Evolutionary conservation across 1,139 yeast species (phyloP), one percentile per base, ranked within the genome.

Genomic region (Yamadazyma triangularis): DNA sequence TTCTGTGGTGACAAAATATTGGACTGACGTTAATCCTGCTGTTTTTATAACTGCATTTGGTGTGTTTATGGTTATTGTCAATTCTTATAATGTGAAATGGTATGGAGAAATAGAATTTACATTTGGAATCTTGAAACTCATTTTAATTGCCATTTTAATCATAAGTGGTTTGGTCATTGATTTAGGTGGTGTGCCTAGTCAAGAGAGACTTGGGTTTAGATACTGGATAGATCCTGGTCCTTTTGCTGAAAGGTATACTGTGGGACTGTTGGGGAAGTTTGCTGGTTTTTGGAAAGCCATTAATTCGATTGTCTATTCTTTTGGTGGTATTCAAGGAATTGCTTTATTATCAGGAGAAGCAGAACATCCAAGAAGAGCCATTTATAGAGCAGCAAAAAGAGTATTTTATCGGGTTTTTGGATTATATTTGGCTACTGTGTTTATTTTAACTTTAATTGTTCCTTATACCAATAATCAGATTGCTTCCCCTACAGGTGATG

Each of bases 271-370:
- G 9, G 95, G 95, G 11, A 62, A 77, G 39, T 83, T 84, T 47
- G 35, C 60, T 49, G 72, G 74, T 64, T 36, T 85, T 75, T 58
- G 82, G 43, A 85, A 85, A 51, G 96, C 96, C 42, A 77, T 86
- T 20, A 75, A 86, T 46, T 65, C 85, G 8, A 84, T 83, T 19
- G 94, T 95, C 6, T 87, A 85, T 57, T 77, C 95, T 4, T 82
- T 83, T 48, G 88, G 64, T 28, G 65, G 65, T 25, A 59, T 70
- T 15, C 73, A 68, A 44, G 55, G 66, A 44, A 80, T 81, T 36
- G 89, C 91, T 32, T 63, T 86, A 41, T 86, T 94, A n/a, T 85
- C 94, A 18, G 88, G 93, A 10, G 95, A 86, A 58, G 76, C 93
- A 24, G 67, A 67, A 26, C 75, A 82, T 53, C 95, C 95, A 26